Percentiles rank a stretch among this genome's conserved stretches.
Evolutionary conservation across 129 eudicot species (phyloP).

Genomic region (Mikania micrantha): DNA sequence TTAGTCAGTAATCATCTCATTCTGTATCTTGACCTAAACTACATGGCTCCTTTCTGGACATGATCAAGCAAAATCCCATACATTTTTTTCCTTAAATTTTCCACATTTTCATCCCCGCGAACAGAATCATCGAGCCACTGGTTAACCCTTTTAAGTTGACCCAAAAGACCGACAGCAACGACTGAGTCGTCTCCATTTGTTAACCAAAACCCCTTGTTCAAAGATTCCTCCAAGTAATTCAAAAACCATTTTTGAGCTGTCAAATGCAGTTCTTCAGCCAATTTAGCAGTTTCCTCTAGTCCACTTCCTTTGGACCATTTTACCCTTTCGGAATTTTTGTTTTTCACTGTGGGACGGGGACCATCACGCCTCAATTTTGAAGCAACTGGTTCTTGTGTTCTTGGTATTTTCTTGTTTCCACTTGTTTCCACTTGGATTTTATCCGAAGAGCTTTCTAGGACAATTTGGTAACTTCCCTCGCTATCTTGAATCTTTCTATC

Average conservation of each 20-base stretch:
- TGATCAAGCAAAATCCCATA: constrained; percentile 57
- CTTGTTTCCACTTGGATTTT: constrained; percentile 35
- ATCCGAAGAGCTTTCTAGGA: constrained; percentile 36
- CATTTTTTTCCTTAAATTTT: constrained; percentile 46
- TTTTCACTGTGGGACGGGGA: constrained; percentile 13
- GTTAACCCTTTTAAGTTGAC: constrained; percentile 69
- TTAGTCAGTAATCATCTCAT: constrained; percentile 25
- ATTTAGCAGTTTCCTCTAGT: constrained; percentile 38
- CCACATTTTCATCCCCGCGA: constrained; percentile 48
- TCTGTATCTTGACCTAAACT: constrained; percentile 34
- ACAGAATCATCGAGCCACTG: constrained; percentile 53
- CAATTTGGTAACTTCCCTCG: constrained; percentile 36
- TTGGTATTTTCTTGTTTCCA: constrained; percentile 39
- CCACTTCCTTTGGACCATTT: constrained; percentile 45
- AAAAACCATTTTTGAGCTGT: constrained; percentile 62
- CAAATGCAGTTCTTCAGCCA: constrained; percentile 46
- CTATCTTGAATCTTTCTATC: constrained; percentile 16
- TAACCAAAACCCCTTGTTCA: constrained; percentile 41
- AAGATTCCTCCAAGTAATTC: constrained; percentile 50
- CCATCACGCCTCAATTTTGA: constrained; percentile 15
- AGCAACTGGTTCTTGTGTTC: constrained; percentile 24
- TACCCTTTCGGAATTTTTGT: constrained; percentile 20
- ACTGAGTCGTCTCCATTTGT: constrained; percentile 29
- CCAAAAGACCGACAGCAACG: constrained; percentile 40
- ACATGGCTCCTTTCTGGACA: constrained; percentile 37